These are phyloP conservation scores for Citrus sinensis DNA, from an alignment of 345 rosid genomes.

Conservation along the genomic window DVS_A1.0 CM039163.1:2607001-2607500, in stretches of 20 bases:
- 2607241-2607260: background rate
- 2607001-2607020: background rate
- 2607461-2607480: slow-evolving; percentile 13
- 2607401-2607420: slow-evolving; percentile 6
- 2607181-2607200: background rate
- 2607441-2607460: background rate
- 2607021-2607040: background rate
- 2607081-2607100: background rate
- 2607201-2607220: background rate
- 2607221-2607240: background rate
- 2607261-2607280: slow-evolving; percentile 9
- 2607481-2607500: background rate
- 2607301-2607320: slow-evolving; percentile 97
- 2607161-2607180: background rate
- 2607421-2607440: slow-evolving; percentile 8
- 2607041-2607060: background rate
- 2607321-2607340: slow-evolving; percentile 95
- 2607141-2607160: background rate
- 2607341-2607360: slow-evolving; percentile 96
- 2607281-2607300: slow-evolving; percentile 79
- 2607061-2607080: background rate
- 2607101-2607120: background rate
- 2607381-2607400: background rate
- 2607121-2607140: background rate
- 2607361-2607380: slow-evolving; percentile 63